Evolutionary conservation across 176 grass and related monocot genomes (phyloP).

Genomic region (Carex littledalei): DNA sequence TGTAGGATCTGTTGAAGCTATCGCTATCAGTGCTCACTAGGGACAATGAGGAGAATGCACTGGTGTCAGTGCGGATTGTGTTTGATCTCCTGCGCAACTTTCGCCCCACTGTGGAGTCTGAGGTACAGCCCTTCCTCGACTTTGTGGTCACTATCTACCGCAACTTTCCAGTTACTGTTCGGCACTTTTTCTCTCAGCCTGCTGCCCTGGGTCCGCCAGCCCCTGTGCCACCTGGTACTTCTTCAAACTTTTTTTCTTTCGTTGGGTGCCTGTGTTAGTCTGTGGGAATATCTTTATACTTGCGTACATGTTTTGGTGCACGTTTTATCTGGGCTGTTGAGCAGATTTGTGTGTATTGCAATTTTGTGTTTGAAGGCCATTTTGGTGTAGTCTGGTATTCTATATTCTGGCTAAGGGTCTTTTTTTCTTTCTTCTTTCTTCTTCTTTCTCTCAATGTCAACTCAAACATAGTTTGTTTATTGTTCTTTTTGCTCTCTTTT

Average conservation of each 20-base stretch:
- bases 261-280: not conserved
- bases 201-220: constrained; percentile 29
- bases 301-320: not conserved
- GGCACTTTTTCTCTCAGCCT: constrained; percentile 64
- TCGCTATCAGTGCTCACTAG: constrained; percentile 82
- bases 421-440: not conserved
- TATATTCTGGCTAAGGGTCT: not conserved
- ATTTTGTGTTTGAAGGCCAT: not conserved
- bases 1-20: constrained; percentile 90
- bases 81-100: constrained; percentile 98
- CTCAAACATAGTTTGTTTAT: not conserved
- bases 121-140: constrained; percentile 96
- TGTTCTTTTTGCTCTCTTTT: not conserved
- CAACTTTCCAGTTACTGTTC: constrained; percentile 64
- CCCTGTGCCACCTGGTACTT: constrained; percentile 23
- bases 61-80: constrained; percentile 86
- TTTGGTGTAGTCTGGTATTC: not conserved
- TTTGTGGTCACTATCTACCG: constrained; percentile 85
- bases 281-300: not conserved
- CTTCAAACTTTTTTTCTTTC: not conserved
- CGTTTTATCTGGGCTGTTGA: not conserved
- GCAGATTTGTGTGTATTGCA: not conserved
- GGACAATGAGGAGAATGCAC: constrained; percentile 93
- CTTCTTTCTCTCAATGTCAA: not conserved
- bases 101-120: constrained; percentile 92